A percentile compares a stretch with the other conserved stretches of the same genome.
These are phyloP conservation scores for Fulvia fulva DNA, from an alignment of 2,329 filamentous ascomycete genomes.

Conservation along the genomic window DNA sequence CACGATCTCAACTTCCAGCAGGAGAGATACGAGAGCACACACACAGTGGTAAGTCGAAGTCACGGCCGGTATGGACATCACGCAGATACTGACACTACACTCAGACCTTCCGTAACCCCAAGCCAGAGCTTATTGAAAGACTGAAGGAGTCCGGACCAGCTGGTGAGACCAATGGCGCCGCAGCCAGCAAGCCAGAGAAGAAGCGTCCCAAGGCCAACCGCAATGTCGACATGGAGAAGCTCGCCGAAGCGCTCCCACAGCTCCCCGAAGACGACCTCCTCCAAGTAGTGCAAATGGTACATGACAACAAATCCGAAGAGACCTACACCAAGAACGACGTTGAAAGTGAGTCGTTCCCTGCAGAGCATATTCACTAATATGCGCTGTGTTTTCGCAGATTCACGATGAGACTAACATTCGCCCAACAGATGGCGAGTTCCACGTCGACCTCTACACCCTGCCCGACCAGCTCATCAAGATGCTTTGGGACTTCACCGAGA, in stretches of 20 bases:
- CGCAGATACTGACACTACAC: neutral
- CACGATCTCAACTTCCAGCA: conserved; percentile 92
- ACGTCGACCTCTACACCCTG: conserved; percentile 96
- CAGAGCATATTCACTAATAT: conserved; percentile 3
- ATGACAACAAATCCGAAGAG: conserved; percentile 90
- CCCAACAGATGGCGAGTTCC: conserved; percentile 81
- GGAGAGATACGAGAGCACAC: conserved; percentile 75
- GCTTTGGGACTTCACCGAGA: conserved; percentile 80
- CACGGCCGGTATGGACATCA: neutral
- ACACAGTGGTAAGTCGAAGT: conserved; percentile 58
- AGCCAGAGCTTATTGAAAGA: conserved; percentile 72
- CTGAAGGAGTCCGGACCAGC: conserved; percentile 82
- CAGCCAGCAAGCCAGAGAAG: conserved; percentile 64
- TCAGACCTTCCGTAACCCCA: conserved; percentile 85
- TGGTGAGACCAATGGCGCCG: conserved; percentile 47
- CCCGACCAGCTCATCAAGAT: conserved; percentile 84
- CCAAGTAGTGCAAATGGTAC: conserved; percentile 94
- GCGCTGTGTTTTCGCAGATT: conserved; percentile 22
- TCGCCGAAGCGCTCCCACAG: conserved; percentile 85
- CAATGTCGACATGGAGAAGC: conserved; percentile 86
- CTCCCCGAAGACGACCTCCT: conserved; percentile 89
- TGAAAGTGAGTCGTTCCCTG: conserved; percentile 58
- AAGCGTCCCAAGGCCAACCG: conserved; percentile 56
- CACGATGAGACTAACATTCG: conserved; percentile 9
- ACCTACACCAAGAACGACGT: conserved; percentile 98